Conservation (phyloP, 169 alveolate genomes). For the Cryptosporidium xiaoi region DNA sequence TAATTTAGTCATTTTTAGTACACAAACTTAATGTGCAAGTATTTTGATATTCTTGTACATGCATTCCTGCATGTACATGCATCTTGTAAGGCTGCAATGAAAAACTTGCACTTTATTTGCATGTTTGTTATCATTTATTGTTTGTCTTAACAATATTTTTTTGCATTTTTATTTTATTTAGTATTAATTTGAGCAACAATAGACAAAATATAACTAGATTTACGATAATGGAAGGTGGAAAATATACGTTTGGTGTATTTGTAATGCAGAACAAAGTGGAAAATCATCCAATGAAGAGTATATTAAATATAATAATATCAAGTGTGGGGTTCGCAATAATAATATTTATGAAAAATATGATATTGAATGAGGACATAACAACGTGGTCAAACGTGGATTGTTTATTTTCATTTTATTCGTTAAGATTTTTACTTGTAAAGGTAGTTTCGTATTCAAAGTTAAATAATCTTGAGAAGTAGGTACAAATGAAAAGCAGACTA, state of each 20-base stretch:
- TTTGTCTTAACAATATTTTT: not conserved
- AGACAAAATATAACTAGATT: not conserved
- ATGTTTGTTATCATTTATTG: not conserved
- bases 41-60: too few relatives aligned
- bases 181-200: not conserved
- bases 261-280: conserved; percentile 91
- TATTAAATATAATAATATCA: conserved; percentile 81
- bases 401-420: conserved; percentile 89
- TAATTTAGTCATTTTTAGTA: too few relatives aligned
- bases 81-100: too few relatives aligned
- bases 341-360: conserved; percentile 87
- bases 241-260: conserved; percentile 88
- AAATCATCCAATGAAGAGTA: conserved; percentile 89
- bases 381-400: conserved; percentile 94
- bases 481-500: conserved; percentile 83
- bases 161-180: not conserved
- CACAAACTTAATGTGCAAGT: too few relatives aligned
- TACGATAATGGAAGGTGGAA: conserved; percentile 59
- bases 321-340: conserved; percentile 87
- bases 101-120: too few relatives aligned
- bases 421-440: conserved; percentile 90
- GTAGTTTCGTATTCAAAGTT: conserved; percentile 84
- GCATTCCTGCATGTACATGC: too few relatives aligned
- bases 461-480: conserved; percentile 79
- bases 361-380: conserved; percentile 82